These are phyloP conservation scores for Excoecaria cochinchinensis DNA, from an alignment of 345 rosid genomes.

Conservation along the genomic window DNA sequence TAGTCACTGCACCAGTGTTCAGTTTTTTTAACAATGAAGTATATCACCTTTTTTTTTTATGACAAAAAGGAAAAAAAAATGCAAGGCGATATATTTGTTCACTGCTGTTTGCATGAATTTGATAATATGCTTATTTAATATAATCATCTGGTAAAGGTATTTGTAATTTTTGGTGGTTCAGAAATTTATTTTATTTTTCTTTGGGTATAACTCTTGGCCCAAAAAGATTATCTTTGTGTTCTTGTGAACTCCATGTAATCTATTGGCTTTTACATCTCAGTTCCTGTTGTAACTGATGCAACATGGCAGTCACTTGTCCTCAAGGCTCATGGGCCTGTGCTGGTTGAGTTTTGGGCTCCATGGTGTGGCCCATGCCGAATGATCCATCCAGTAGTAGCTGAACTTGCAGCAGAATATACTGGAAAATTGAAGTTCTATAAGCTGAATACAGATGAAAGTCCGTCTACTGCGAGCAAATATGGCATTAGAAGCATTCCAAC, in stretches of 20 bases:
- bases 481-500: slow-evolving; percentile 75
- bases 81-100: too few relatives aligned
- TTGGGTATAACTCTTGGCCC: too few relatives aligned
- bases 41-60: too few relatives aligned
- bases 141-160: too few relatives aligned
- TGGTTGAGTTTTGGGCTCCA: slow-evolving; percentile 80
- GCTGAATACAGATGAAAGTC: slow-evolving; percentile 70
- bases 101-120: background rate
- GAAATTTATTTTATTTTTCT: background rate
- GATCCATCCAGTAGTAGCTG: slow-evolving; percentile 60
- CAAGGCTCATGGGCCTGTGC: slow-evolving; percentile 49
- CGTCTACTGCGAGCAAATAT: slow-evolving; percentile 47
- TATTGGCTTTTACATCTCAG: slow-evolving; percentile 12
- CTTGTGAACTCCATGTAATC: slow-evolving; percentile 1
- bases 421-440: slow-evolving; percentile 75
- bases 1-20: background rate
- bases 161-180: background rate
- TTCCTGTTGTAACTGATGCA: slow-evolving; percentile 39
- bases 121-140: background rate
- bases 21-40: too few relatives aligned
- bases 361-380: slow-evolving; percentile 88
- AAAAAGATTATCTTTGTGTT: background rate
- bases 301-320: slow-evolving; percentile 69
- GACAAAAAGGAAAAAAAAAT: too few relatives aligned
- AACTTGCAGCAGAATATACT: slow-evolving; percentile 51